Evolutionary conservation across 768 basidiomycete species (phyloP).

Genomic region (Calvatia gigantea): DNA sequence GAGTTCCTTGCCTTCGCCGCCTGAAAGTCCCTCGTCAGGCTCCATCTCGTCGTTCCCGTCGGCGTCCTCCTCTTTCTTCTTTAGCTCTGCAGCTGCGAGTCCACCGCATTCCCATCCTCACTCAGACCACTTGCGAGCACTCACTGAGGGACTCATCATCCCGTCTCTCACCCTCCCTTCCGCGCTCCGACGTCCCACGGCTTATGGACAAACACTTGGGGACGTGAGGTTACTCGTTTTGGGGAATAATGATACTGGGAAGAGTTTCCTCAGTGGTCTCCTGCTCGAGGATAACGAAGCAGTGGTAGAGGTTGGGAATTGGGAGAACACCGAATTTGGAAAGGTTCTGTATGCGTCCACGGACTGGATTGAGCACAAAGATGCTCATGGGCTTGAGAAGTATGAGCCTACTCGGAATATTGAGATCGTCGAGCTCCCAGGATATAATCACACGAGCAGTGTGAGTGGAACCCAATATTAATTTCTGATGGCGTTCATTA

Average conservation of each 20-base stretch:
- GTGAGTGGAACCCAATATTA: constrained; percentile 33
- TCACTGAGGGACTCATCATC: constrained; percentile 49
- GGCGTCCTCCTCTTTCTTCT: constrained; percentile 73
- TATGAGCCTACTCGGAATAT: constrained; percentile 64
- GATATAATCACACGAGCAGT: constrained; percentile 39
- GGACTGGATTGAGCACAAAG: constrained; percentile 67
- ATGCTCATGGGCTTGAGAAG: constrained; percentile 62
- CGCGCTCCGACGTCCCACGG: constrained; percentile 59
- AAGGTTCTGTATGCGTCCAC: constrained; percentile 58
- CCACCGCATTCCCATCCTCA: constrained; percentile 51
- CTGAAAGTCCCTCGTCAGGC: constrained; percentile 58
- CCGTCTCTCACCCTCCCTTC: constrained; percentile 64
- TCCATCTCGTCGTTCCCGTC: constrained; percentile 71
- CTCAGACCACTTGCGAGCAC: constrained; percentile 20
- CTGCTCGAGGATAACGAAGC: constrained; percentile 67
- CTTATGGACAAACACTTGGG: constrained; percentile 67
- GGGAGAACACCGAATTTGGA: constrained; percentile 42
- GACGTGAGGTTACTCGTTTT: constrained; percentile 56
- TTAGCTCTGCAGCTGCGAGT: constrained; percentile 69
- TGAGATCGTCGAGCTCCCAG: constrained; percentile 51
- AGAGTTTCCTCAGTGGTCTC: constrained; percentile 42
- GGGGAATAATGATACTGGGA: constrained; percentile 39
- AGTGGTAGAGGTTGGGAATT: constrained; percentile 56
- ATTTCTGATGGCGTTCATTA: background rate
- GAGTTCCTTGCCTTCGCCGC: constrained; percentile 51